Percentiles rank a stretch among this genome's conserved stretches.
Evolutionary conservation across 345 rosid species (phyloP).

Genomic region (Sonneratia caseolaris): DNA sequence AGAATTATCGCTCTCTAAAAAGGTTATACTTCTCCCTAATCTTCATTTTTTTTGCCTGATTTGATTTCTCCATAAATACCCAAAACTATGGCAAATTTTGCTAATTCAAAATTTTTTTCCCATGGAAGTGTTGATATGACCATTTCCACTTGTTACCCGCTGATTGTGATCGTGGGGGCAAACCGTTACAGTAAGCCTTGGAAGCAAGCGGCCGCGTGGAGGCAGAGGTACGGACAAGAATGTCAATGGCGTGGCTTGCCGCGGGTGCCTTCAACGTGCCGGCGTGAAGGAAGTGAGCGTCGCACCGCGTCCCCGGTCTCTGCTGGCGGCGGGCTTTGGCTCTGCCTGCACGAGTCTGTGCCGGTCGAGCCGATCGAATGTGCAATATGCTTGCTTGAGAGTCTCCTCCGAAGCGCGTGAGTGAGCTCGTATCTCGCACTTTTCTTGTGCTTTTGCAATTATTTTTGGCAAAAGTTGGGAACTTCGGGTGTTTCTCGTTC

Average conservation of each 20-base stretch:
- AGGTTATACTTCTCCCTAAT: no score
- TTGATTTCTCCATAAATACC: no score
- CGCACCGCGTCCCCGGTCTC: slow-evolving; percentile 15
- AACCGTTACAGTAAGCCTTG: no score
- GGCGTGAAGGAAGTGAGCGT: slow-evolving; percentile 20
- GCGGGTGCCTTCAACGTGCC: slow-evolving; percentile 27
- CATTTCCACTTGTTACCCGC: no score
- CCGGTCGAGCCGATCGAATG: slow-evolving; percentile 17
- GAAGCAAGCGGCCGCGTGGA: no score
- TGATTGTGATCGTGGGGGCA: no score
- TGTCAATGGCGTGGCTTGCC: slow-evolving; percentile 34
- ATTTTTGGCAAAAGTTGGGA: background rate
- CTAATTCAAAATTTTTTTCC: no score
- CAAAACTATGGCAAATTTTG: no score
- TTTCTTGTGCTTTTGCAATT: background rate
- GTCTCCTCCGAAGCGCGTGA: slow-evolving; percentile 30
- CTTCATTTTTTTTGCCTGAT: no score
- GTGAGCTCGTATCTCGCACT: background rate
- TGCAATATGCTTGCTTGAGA: slow-evolving; percentile 39
- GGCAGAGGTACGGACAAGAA: background rate
- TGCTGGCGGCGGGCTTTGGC: slow-evolving; percentile 25
- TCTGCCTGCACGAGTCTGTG: slow-evolving; percentile 24
- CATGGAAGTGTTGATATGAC: no score
- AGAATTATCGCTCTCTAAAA: no score
- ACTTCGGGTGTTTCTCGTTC: background rate